A percentile compares a stretch with the other conserved stretches of the same genome.
Conservation (phyloP, 140 eudicot genomes). For the Flaveria floridana region DNA sequence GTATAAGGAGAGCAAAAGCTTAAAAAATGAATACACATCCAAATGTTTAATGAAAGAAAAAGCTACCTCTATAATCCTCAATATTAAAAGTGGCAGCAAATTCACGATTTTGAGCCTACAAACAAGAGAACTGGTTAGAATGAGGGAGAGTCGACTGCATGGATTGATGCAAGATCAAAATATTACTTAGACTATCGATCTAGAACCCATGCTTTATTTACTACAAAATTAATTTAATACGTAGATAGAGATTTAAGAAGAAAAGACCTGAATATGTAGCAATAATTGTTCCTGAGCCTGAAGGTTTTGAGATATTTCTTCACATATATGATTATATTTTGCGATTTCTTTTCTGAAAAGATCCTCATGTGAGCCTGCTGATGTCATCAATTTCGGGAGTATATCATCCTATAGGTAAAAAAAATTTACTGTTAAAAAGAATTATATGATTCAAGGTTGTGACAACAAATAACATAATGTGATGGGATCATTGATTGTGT, state of each 20-base stretch:
- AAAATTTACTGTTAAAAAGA: background rate
- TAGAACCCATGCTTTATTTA: background rate
- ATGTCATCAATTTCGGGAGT: constrained; percentile 91
- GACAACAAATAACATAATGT: background rate
- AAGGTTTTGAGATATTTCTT: constrained; percentile 75
- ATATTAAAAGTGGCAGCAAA: constrained; percentile 79
- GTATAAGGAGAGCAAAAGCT: background rate
- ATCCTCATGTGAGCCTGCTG: constrained; percentile 90
- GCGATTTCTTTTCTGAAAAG: constrained; percentile 91
- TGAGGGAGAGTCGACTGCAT: background rate
- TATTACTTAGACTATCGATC: background rate
- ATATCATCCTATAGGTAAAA: constrained; percentile 73
- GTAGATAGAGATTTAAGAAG: background rate
- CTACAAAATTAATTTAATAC: background rate
- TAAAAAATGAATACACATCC: background rate
- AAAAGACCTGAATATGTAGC: constrained; percentile 73
- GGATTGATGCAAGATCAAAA: constrained; percentile 2
- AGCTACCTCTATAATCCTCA: constrained; percentile 83
- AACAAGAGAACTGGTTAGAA: constrained; percentile 20
- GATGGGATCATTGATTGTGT: background rate
- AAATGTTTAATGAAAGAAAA: background rate
- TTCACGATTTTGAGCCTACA: constrained; percentile 78
- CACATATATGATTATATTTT: constrained; percentile 79
- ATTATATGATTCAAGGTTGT: background rate
- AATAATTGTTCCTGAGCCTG: constrained; percentile 84